Conservation (phyloP, 257 asterid species). For the Solanum medicagineum region DNA sequence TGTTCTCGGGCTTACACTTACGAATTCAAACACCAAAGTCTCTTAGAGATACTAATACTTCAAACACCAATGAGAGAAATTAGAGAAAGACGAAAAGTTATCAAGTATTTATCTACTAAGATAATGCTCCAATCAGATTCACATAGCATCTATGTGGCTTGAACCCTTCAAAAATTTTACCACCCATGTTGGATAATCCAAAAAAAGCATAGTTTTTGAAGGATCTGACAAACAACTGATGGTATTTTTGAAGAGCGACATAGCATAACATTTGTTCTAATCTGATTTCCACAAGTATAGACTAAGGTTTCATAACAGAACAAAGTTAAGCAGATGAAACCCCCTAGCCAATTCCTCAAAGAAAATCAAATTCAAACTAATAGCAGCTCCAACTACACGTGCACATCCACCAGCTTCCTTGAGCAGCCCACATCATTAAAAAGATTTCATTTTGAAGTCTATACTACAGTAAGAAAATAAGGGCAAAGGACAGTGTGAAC, state of each 20-base stretch:
- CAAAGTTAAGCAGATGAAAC: not conserved
- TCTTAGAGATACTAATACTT: not conserved
- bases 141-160: not conserved
- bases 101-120: not conserved
- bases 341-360: not conserved
- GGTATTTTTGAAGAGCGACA: not conserved
- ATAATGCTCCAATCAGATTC: not conserved
- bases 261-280: not conserved
- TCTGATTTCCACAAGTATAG: not conserved
- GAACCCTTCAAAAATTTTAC: not conserved
- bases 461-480: not conserved
- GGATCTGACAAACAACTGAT: not conserved
- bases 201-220: no score
- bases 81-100: not conserved
- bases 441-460: not conserved
- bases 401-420: not conserved
- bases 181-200: not conserved
- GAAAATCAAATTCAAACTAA: not conserved
- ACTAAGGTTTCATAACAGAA: not conserved
- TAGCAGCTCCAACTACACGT: not conserved
- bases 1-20: not conserved
- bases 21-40: not conserved
- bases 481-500: not conserved
- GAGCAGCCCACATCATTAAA: not conserved
- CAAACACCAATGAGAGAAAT: not conserved